Percentiles rank a stretch among this genome's conserved stretches.
Evolutionary conservation across 208 protist species (phyloP).

Genomic region (Crithidia bombi): DNA sequence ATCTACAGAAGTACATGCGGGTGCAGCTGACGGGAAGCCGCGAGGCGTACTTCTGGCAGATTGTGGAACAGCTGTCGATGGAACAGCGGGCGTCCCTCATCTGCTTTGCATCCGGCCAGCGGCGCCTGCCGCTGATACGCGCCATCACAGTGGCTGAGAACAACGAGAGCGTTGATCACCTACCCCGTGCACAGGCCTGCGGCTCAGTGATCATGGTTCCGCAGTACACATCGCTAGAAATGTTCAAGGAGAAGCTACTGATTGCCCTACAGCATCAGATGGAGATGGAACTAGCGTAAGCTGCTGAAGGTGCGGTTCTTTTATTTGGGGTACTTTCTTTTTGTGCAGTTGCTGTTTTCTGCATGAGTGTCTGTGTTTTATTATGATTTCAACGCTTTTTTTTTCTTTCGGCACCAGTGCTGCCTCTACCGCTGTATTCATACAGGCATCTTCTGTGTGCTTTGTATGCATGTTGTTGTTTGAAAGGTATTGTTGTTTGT

Average conservation of each 20-base stretch:
- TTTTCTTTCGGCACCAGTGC: no score
- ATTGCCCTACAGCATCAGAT: constrained; percentile 82
- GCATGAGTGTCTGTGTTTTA: constrained; percentile 17
- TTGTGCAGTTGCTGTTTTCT: constrained; percentile 7
- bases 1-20: constrained; percentile 74
- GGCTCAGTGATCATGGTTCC: constrained; percentile 86
- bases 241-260: constrained; percentile 82
- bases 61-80: constrained; percentile 80
- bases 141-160: constrained; percentile 81
- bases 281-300: constrained; percentile 92
- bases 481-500: no score
- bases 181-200: constrained; percentile 90
- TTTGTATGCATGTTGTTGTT: no score
- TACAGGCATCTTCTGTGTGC: no score
- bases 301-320: background rate
- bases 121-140: constrained; percentile 76
- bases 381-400: background rate
- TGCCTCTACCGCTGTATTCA: no score
- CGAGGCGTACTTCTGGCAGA: constrained; percentile 84
- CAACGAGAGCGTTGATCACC: constrained; percentile 77
- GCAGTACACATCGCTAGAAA: constrained; percentile 75
- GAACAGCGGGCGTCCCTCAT: constrained; percentile 84
- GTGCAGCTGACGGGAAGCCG: constrained; percentile 52
- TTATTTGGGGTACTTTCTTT: background rate
- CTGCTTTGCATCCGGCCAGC: constrained; percentile 89